Evolutionary conservation across 345 rosid genomes (phyloP).

Genomic region (Gossypium longicalyx): DNA sequence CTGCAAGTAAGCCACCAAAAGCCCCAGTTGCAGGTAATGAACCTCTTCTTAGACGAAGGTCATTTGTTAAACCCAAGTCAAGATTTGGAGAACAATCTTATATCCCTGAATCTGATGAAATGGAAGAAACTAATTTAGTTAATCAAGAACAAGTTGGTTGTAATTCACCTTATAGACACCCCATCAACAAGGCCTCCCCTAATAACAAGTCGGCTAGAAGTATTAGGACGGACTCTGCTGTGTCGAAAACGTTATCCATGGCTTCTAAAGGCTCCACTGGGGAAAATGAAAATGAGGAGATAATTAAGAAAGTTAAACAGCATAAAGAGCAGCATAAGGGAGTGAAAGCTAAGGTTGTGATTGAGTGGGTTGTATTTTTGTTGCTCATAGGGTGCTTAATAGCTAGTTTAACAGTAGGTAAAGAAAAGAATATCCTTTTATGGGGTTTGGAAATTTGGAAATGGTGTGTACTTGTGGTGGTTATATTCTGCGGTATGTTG

Average conservation of each 20-base stretch:
- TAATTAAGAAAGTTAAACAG: conserved; percentile 49
- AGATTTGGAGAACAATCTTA: conserved; percentile 70
- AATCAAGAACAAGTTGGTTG: conserved; percentile 34
- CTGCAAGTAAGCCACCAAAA: conserved; percentile 62
- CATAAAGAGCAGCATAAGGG: conserved; percentile 32
- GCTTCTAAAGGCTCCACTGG: conserved; percentile 37
- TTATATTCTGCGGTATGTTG: conserved; percentile 61
- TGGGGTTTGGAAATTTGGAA: conserved; percentile 77
- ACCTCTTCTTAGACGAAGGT: conserved; percentile 35
- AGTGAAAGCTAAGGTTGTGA: conserved; percentile 30
- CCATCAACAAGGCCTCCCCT: conserved; percentile 43
- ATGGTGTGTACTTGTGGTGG: conserved; percentile 79
- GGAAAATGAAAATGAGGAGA: conserved; percentile 52
- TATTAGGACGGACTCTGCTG: conserved; percentile 27
- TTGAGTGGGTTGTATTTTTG: conserved; percentile 46
- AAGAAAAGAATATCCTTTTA: conserved; percentile 24
- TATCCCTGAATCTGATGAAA: conserved; percentile 26
- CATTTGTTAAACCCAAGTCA: conserved; percentile 65
- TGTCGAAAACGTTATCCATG: conserved; percentile 33
- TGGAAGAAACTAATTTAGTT: conserved; percentile 36
- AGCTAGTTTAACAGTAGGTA: conserved; percentile 50
- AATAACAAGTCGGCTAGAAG: conserved; percentile 35
- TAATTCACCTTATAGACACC: conserved; percentile 34
- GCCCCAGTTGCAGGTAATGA: conserved; percentile 33
- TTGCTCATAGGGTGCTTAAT: conserved; percentile 38